Conservation (phyloP, 495 filamentous ascomycete genomes). For the Cairneyella variabilis region DNA sequence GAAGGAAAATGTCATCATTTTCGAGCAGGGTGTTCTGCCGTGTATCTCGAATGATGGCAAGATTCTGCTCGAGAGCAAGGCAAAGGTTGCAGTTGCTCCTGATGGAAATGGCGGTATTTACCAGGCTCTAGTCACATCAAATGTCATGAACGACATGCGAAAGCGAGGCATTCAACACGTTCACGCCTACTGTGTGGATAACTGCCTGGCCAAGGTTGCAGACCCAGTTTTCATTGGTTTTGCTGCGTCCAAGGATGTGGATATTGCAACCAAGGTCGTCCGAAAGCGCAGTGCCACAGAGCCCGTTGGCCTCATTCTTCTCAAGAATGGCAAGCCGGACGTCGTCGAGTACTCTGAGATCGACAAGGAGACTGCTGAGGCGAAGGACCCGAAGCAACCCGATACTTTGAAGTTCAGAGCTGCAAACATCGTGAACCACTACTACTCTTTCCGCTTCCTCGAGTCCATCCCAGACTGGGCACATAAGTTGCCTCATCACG, state of each 20-base stretch:
- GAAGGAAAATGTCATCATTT: constrained; percentile 82
- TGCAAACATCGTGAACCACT: constrained; percentile 99
- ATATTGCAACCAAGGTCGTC: constrained; percentile 98
- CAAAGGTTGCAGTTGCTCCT: constrained; percentile 92
- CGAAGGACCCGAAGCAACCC: constrained; percentile 77
- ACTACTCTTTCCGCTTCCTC: constrained; percentile 93
- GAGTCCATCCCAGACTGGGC: constrained; percentile 84
- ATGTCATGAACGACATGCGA: constrained; percentile 84
- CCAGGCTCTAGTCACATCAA: constrained; percentile 77
- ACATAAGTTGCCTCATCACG: constrained; percentile 86
- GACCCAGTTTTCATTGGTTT: constrained; percentile 97
- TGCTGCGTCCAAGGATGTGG: constrained; percentile 79
- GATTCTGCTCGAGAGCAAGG: constrained; percentile 89
- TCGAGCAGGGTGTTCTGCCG: constrained; percentile 95
- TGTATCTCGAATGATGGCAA: constrained; percentile 98
- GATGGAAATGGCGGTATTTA: constrained; percentile 98
- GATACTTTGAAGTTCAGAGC: constrained; percentile 91
- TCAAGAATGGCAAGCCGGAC: constrained; percentile 93
- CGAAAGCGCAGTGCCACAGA: constrained; percentile 97
- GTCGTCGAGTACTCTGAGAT: constrained; percentile 99
- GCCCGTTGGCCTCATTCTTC: constrained; percentile 89
- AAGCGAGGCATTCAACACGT: constrained; percentile 90
- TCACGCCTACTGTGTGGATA: constrained; percentile 97
- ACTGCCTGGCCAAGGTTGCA: constrained; percentile 96
- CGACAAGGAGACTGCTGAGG: constrained; percentile 79